Percentiles rank a stretch among this genome's conserved stretches.
Conservation (phyloP, 371 early-diverging fungal species). For the Lichtheimia corymbifera region DNA sequence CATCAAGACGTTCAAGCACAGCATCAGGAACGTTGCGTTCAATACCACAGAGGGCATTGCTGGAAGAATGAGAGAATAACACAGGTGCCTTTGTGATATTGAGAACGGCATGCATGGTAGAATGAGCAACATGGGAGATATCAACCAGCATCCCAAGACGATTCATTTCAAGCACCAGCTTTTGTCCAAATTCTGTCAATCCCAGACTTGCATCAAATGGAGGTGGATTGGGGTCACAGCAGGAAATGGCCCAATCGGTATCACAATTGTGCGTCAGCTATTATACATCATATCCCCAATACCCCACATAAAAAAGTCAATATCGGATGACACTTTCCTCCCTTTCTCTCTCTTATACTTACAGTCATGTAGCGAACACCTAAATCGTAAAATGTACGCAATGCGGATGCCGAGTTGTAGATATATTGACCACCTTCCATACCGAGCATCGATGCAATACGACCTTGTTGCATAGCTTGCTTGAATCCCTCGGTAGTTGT, state of each 20-base stretch:
- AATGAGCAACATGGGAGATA: constrained; percentile 64
- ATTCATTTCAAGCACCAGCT: constrained; percentile 67
- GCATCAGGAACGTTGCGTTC: constrained; percentile 71
- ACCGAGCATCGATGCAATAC: constrained; percentile 64
- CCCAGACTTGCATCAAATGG: constrained; percentile 52
- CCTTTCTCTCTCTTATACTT: constrained; percentile 6
- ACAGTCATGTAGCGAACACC: constrained; percentile 73
- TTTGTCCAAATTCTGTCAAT: constrained; percentile 57
- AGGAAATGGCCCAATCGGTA: constrained; percentile 70
- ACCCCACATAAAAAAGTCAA: not conserved
- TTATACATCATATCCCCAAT: not conserved
- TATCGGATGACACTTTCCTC: too few species aligned
- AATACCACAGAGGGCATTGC: constrained; percentile 51
- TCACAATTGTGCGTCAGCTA: constrained; percentile 68
- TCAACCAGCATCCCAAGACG: constrained; percentile 74
- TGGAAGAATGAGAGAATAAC: constrained; percentile 66
- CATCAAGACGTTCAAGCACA: constrained; percentile 48
- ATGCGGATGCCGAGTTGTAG: constrained; percentile 55
- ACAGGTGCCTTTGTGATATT: constrained; percentile 59
- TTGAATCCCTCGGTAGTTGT: constrained; percentile 47
- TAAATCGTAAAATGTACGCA: constrained; percentile 57
- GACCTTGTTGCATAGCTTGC: constrained; percentile 38
- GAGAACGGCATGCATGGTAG: constrained; percentile 63
- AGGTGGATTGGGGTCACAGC: constrained; percentile 47
- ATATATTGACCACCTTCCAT: constrained; percentile 74